Base-by-base conservation (phyloP, 139 green algal genomes). In the Chlorella sp. region DNA sequence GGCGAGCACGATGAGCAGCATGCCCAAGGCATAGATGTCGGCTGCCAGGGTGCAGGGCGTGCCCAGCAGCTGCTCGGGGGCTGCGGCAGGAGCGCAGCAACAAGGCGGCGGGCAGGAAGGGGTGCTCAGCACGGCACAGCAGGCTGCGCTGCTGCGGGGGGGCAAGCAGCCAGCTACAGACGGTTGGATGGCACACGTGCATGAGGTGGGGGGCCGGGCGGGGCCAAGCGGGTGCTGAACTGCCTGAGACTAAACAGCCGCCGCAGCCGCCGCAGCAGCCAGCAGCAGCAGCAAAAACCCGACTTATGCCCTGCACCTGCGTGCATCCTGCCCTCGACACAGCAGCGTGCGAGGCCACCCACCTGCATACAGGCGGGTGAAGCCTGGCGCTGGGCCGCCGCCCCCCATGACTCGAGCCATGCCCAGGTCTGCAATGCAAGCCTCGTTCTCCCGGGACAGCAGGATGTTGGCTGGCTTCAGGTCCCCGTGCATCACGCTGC, bases 31-130 rank as follows among this genome's bases (percentile, higher is more conserved):
- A 21, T 82, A 82, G 4, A 82, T 30, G 76, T 82, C 76, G 37
- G 76, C 76, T 24, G 37, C 22, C 36, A 48, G 37, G 76, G 76
- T 82, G 76, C 76, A 82, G 76, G 76, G 76, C n/a, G 39, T 32
- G n/a, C 76, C 76, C 76, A 82, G 76, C 76, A 82, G 76, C 76
- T 82, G 76, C 76, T 82, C 37, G 21, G 76, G 76, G 76, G 76
- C 76, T 82, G 76, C 37, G 18, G 36, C n/a, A 19, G 69, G 69
- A n/a, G n/a, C n/a, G n/a, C n/a, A n/a, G n/a, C n/a, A n/a, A n/a
- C n/a, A n/a, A n/a, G n/a, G n/a, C n/a, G n/a, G n/a, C n/a, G n/a
- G n/a, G n/a, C n/a, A n/a, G n/a, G n/a, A n/a, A n/a, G n/a, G n/a
- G n/a, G n/a, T n/a, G n/a, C n/a, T n/a, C n/a, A n/a, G n/a, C n/a